Conservation (phyloP, 2,329 filamentous ascomycete genomes). For the Penicillium sp. region DNA sequence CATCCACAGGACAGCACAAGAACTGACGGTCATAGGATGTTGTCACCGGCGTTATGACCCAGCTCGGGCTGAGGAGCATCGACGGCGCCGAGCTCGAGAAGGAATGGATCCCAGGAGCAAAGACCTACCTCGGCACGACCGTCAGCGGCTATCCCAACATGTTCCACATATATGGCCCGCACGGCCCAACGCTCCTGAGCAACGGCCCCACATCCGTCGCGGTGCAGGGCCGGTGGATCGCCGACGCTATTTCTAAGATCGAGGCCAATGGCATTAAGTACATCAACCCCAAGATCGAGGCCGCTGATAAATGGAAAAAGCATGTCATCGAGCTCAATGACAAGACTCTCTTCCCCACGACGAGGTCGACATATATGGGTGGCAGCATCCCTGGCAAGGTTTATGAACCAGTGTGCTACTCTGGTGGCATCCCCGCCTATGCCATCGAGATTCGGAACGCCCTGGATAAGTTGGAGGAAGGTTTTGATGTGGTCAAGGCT, state of each 20-base stretch:
- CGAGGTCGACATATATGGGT: slow-evolving; percentile 57
- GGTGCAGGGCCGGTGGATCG: slow-evolving; percentile 58
- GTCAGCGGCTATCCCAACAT: slow-evolving; percentile 49
- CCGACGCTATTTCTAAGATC: slow-evolving; percentile 52
- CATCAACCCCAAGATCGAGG: slow-evolving; percentile 51
- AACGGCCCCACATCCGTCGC: slow-evolving; percentile 58
- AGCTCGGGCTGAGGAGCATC: slow-evolving; percentile 40
- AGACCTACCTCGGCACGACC: slow-evolving; percentile 45
- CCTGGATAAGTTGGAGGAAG: slow-evolving; percentile 7
- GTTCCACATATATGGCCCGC: slow-evolving; percentile 55
- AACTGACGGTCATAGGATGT: slow-evolving; percentile 25
- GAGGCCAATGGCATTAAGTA: slow-evolving; percentile 47
- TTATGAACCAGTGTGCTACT: slow-evolving; percentile 52
- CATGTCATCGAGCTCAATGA: slow-evolving; percentile 49
- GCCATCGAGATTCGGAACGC: slow-evolving; percentile 4
- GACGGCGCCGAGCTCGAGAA: slow-evolving; percentile 33
- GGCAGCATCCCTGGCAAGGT: slow-evolving; percentile 55
- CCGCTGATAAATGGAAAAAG: slow-evolving; percentile 51
- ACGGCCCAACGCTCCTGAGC: slow-evolving; percentile 56
- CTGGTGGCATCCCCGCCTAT: slow-evolving; percentile 21
- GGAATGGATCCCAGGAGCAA: slow-evolving; percentile 39
- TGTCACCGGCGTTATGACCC: slow-evolving; percentile 42
- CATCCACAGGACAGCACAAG: too few relatives aligned
- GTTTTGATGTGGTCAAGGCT: slow-evolving; percentile 1
- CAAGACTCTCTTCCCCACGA: slow-evolving; percentile 50